phyloP scores from a whole-genome alignment of 306 rosid species.

The Canavalia ensiformis region DNA sequence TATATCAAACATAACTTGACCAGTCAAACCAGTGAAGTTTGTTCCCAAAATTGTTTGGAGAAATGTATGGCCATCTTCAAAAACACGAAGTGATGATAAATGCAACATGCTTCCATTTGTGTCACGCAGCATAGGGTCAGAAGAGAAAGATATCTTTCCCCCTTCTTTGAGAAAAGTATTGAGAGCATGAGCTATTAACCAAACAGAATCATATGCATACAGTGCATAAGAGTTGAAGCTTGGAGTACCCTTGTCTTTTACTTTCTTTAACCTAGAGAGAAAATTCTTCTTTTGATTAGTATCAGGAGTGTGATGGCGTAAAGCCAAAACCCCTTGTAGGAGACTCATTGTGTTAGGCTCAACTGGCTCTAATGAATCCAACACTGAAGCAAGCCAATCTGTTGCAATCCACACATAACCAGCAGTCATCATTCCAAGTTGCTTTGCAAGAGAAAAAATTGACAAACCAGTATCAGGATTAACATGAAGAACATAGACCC shows the following conservation, averaged over 20 bases:
- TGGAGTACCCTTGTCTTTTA: slow-evolving; percentile 51
- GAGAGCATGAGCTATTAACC: slow-evolving; percentile 89
- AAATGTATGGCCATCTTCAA: slow-evolving; percentile 67
- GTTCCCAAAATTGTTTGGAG: slow-evolving; percentile 66
- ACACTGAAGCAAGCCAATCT: slow-evolving; percentile 87
- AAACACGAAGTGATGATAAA: slow-evolving; percentile 70
- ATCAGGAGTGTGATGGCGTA: slow-evolving; percentile 85
- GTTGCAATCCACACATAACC: slow-evolving; percentile 97
- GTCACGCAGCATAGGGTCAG: slow-evolving; percentile 68
- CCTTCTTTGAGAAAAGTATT: slow-evolving; percentile 72
- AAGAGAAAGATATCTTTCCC: slow-evolving; percentile 73
- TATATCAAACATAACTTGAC: slow-evolving; percentile 69
- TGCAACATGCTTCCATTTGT: slow-evolving; percentile 65
- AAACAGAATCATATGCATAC: slow-evolving; percentile 88
- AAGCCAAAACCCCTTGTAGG: slow-evolving; percentile 86
- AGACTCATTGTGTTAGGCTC: slow-evolving; percentile 59
- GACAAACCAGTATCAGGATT: slow-evolving; percentile 87
- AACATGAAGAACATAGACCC: slow-evolving; percentile 88
- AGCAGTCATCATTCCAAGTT: slow-evolving; percentile 73
- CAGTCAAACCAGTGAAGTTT: slow-evolving; percentile 84
- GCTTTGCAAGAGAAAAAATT: slow-evolving; percentile 69
- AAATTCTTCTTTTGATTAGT: slow-evolving; percentile 64
- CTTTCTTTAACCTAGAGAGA: slow-evolving; percentile 58
- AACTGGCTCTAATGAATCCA: slow-evolving; percentile 68
- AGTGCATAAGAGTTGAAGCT: slow-evolving; percentile 87